A percentile compares a stretch with the other conserved stretches of the same genome.
phyloP scores from a whole-genome alignment of 768 basidiomycete species.

The Boletus patriciae region DNA sequence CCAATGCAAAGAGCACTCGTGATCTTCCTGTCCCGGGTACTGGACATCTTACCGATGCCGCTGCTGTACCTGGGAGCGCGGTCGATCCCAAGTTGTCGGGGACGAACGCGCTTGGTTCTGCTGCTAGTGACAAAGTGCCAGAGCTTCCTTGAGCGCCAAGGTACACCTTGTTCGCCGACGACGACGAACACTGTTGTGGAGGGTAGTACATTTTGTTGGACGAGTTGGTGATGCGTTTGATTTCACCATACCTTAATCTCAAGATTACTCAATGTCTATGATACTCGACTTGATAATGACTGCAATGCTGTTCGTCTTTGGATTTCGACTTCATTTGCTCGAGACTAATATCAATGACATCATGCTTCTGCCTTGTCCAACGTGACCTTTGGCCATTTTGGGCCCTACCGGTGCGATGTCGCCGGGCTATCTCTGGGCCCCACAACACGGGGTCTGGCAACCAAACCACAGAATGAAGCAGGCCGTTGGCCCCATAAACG shows the following conservation, averaged over 20 bases:
- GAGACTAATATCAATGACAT: background rate
- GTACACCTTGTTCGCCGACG: background rate
- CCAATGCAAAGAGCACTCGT: background rate
- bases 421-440: too few relatives aligned
- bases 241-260: background rate
- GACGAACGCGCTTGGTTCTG: background rate
- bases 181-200: background rate
- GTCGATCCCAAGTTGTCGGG: too few relatives aligned
- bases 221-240: background rate
- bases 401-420: too few relatives aligned
- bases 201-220: background rate
- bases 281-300: slow-evolving; percentile 3
- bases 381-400: too few relatives aligned
- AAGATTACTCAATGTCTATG: background rate
- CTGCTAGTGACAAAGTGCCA: background rate
- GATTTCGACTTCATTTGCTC: background rate
- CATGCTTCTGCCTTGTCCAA: background rate
- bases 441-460: too few relatives aligned
- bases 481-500: too few relatives aligned
- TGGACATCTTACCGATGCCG: background rate
- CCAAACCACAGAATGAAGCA: too few relatives aligned
- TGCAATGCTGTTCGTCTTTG: background rate
- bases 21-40: background rate
- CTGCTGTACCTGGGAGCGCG: too few relatives aligned
- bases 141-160: too few relatives aligned